Base-by-base conservation (phyloP, 768 basidiomycete species). In the Mrakia blollopis region DNA sequence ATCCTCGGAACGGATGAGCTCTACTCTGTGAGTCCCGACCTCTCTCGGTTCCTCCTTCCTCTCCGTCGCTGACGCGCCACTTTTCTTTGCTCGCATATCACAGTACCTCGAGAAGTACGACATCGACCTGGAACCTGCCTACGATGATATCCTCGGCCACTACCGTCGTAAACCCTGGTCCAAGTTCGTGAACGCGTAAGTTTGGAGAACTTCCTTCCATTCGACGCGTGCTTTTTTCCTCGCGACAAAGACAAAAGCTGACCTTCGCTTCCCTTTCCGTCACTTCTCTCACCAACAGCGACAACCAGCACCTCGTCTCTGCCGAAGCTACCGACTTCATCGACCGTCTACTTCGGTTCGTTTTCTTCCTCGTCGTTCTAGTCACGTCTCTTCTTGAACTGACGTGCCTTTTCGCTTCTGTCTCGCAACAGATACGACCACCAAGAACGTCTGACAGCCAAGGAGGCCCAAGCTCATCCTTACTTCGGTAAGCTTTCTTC, bases 281-380 rank as follows among this genome's bases (percentile, higher is more conserved):
- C 71, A n/a, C 35, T n/a, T 9, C 23, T 25, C 16, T 0, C 21
- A 9, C 2, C 18, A 10, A n/a, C 39, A 54, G 77, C 79, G 84
- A 84, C 83, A 97, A 97, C 82, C 94, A 96, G 83, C 89, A 94
- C 76, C 97, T 92, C 84, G 94, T 98, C 81, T 93, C 93, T 32
- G 98, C 94, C 82, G 96, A 98, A 81, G 96, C 94, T 47, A 92
- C 98, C 81, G 95, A 97, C 85, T 90, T 98, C 81, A 85, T 98
- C 78, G 96, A 98, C 85, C 94, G 94, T 85, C 87, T 98, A 50
- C 70, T 78, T 18, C 35, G 73, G 77, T 76, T 37, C 30, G 75
- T 70, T 11, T 3, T 30, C 25, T 32, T 5, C 44, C 39, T 32
- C 18, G 21, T 47, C 14, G 9, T 62, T 7, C 14, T 41, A 44